A percentile compares a stretch with the other conserved stretches of the same genome.
These are phyloP conservation scores for Rhododendron mucronatum DNA, from an alignment of 148 eudicot genomes.

Conservation along the genomic window DNA sequence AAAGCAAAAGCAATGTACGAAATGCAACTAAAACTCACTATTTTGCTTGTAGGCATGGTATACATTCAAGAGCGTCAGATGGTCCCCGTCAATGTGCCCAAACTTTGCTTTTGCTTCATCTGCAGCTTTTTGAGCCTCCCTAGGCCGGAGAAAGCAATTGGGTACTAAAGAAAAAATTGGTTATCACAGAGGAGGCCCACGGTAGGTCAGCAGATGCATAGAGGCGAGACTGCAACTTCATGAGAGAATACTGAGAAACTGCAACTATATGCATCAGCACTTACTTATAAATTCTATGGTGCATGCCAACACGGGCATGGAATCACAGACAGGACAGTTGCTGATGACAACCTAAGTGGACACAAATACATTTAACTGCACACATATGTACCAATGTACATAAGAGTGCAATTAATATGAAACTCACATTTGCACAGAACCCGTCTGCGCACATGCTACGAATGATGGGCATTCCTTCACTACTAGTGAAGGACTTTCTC, in stretches of 20 bases:
- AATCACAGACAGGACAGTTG: slow-evolving; percentile 79
- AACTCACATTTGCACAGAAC: slow-evolving; percentile 18
- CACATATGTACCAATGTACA: slow-evolving; percentile 29
- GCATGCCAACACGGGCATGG: slow-evolving; percentile 82
- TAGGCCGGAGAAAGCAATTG: slow-evolving; percentile 99
- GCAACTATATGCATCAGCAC: slow-evolving; percentile 99
- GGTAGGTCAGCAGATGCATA: slow-evolving; percentile 99
- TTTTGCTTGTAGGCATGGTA: slow-evolving; percentile 97
- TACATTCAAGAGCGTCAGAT: slow-evolving; percentile 90
- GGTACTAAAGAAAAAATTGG: slow-evolving; percentile 98
- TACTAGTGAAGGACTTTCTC: slow-evolving; percentile 14
- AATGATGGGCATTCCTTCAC: slow-evolving; percentile 19
- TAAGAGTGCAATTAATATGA: slow-evolving; percentile 24
- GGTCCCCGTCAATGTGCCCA: slow-evolving; percentile 96
- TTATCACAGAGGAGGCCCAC: slow-evolving; percentile 99
- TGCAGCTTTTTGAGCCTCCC: slow-evolving; percentile 99
- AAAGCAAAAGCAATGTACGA: background rate
- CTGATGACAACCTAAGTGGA: slow-evolving; percentile 81
- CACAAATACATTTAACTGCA: slow-evolving; percentile 26
- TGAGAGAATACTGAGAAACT: slow-evolving; percentile 98
- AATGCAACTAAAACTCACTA: slow-evolving; percentile 44
- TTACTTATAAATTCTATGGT: slow-evolving; percentile 81
- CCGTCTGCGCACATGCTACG: slow-evolving; percentile 16
- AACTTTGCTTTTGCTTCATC: slow-evolving; percentile 87
- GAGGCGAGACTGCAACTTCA: slow-evolving; percentile 93